Conservation (phyloP, 2,329 filamentous ascomycete genomes). For the Colletotrichum sublineola region DNA sequence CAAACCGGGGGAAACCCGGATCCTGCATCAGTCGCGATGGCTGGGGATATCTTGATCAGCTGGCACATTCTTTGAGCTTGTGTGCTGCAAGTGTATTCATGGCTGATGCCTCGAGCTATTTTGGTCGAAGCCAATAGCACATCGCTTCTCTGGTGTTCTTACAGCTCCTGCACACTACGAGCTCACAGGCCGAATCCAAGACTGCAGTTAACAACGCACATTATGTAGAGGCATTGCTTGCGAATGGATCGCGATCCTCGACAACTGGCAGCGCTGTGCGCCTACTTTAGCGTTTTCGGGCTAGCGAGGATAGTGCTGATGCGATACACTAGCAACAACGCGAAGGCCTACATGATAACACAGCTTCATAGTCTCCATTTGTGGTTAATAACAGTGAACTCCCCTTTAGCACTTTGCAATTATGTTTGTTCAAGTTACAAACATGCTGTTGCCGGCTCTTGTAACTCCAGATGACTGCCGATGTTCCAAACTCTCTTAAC, state of each 20-base stretch:
- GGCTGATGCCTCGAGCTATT: background rate
- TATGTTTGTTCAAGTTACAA: background rate
- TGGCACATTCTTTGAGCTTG: background rate
- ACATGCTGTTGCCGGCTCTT: background rate
- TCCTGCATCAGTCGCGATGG: background rate
- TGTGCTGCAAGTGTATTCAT: constrained; percentile 5
- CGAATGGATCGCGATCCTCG: background rate
- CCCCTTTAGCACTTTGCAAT: background rate
- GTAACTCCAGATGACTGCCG: constrained; percentile 15
- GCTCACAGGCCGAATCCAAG: background rate
- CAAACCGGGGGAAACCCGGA: background rate
- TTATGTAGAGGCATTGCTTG: background rate
- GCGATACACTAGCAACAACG: constrained; percentile 21
- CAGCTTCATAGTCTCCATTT: background rate
- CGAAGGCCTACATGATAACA: constrained; percentile 11
- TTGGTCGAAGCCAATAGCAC: background rate
- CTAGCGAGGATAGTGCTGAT: constrained; percentile 23
- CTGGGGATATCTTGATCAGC: background rate
- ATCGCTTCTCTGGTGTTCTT: background rate
- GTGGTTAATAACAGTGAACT: constrained; percentile 20
- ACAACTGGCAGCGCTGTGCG: constrained; percentile 39
- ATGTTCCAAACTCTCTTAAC: constrained; percentile 37
- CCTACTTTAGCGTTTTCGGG: background rate
- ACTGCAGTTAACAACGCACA: background rate
- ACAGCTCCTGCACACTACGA: background rate